Conservation (phyloP, 768 basidiomycete species). For the Gautieria morchelliformis region DNA sequence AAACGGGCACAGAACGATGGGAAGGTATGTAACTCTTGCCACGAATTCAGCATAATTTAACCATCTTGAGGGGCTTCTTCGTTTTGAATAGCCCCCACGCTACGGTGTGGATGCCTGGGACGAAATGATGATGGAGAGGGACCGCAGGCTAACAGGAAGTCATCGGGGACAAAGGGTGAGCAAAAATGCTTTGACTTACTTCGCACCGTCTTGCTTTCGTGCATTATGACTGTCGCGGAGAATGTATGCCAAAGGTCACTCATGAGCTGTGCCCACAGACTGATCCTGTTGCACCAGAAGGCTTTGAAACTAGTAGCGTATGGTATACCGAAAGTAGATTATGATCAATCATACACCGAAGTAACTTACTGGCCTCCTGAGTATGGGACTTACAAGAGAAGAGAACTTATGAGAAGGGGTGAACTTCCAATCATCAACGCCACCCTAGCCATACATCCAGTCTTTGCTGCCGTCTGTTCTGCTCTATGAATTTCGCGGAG, state of each 20-base stretch:
- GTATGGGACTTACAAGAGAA: too few species aligned
- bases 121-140: conserved; percentile 91
- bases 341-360: background rate
- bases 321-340: conserved; percentile 57
- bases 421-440: background rate
- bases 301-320: conserved; percentile 61
- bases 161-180: conserved; percentile 72
- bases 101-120: conserved; percentile 89
- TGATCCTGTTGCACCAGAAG: conserved; percentile 55
- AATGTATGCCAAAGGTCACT: background rate
- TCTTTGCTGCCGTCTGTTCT: background rate
- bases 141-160: conserved; percentile 81
- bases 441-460: background rate
- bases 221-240: background rate
- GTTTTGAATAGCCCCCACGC: conserved; percentile 55
- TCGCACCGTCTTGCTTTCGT: background rate
- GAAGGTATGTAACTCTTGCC: conserved; percentile 46
- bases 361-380: too few species aligned
- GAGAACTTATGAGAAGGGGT: too few species aligned
- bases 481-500: background rate
- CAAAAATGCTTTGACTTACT: background rate
- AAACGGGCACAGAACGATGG: conserved; percentile 79
- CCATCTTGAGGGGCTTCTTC: background rate
- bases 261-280: conserved; percentile 33
- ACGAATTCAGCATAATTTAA: background rate